phyloP scores from a whole-genome alignment of 352 stramenopile species.

The Globisporangium lucens region DNA sequence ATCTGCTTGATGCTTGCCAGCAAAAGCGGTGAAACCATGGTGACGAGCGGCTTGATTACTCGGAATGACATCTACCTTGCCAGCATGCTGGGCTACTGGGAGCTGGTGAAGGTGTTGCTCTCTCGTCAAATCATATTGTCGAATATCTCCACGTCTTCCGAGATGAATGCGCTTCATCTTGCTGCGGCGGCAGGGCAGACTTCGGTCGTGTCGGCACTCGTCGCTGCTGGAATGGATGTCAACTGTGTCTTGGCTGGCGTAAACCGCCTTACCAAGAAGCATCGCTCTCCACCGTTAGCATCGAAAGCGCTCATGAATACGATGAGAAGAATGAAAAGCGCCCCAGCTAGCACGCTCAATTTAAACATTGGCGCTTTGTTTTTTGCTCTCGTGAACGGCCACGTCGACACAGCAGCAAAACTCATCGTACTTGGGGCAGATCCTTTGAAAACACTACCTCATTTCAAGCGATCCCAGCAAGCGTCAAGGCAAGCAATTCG shows the following conservation, averaged over 20 bases:
- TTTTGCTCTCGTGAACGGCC: slow-evolving; percentile 52
- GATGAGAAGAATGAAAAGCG: neutral
- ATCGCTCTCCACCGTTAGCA: neutral
- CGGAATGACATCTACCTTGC: slow-evolving; percentile 45
- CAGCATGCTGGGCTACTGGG: slow-evolving; percentile 47
- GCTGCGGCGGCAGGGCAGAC: slow-evolving; percentile 49
- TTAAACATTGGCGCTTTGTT: slow-evolving; percentile 34
- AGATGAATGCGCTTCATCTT: slow-evolving; percentile 51
- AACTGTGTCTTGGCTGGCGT: slow-evolving; percentile 32
- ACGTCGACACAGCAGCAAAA: slow-evolving; percentile 50
- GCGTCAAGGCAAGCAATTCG: neutral
- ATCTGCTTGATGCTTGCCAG: slow-evolving; percentile 41
- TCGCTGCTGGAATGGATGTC: slow-evolving; percentile 53
- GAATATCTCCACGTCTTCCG: slow-evolving; percentile 25
- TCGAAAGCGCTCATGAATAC: neutral
- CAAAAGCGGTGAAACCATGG: slow-evolving; percentile 26
- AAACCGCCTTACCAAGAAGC: neutral
- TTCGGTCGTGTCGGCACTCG: slow-evolving; percentile 33
- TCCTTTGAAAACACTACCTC: slow-evolving; percentile 42
- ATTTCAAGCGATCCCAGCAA: slow-evolving; percentile 21
- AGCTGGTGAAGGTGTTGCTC: slow-evolving; percentile 37
- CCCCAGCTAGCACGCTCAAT: slow-evolving; percentile 5
- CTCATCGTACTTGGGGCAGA: slow-evolving; percentile 52
- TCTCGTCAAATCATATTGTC: slow-evolving; percentile 50
- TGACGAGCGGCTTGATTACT: slow-evolving; percentile 45